Conservation (phyloP, 2,329 filamentous ascomycete genomes). For the Cephalotrichum gorgonifer region DNA sequence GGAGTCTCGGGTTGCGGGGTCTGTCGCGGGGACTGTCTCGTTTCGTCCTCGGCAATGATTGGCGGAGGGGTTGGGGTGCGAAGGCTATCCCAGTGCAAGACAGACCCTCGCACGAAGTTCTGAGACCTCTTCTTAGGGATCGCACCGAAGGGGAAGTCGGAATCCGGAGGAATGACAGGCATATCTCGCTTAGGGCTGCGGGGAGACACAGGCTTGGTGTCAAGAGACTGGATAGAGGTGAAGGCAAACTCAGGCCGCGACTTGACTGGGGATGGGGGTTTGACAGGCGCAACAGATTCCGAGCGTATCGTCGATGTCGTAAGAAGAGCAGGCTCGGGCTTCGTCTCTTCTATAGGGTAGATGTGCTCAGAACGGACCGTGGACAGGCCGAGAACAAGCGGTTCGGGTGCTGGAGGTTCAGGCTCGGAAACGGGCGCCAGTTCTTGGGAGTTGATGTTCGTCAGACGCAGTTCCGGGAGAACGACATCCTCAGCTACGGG, state of each 20-base stretch:
- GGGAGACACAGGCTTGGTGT: constrained; percentile 33
- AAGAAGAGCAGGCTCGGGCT: constrained; percentile 10
- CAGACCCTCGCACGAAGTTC: constrained; percentile 15
- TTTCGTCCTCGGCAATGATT: constrained; percentile 56
- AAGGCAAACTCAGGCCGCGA: constrained; percentile 24
- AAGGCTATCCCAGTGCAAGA: constrained; percentile 15
- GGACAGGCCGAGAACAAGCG: constrained; percentile 18
- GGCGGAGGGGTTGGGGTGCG: constrained; percentile 3
- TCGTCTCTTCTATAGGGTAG: constrained; percentile 18
- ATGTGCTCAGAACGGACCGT: constrained; percentile 24
- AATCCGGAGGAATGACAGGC: constrained; percentile 44
- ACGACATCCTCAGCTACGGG: constrained; percentile 18
- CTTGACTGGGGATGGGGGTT: constrained; percentile 6
- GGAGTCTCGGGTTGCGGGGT: constrained; percentile 33
- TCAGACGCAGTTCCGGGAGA: constrained; percentile 14
- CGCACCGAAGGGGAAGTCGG: constrained; percentile 18
- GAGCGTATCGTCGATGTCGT: constrained; percentile 11
- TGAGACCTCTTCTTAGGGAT: constrained; percentile 6
- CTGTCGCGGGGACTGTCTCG: constrained; percentile 39
- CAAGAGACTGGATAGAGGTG: constrained; percentile 33
- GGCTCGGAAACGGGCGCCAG: constrained; percentile 19
- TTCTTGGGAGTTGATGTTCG: constrained; percentile 16
- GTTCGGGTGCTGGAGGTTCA: constrained; percentile 11
- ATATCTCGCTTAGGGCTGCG: constrained; percentile 44
- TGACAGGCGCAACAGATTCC: constrained; percentile 7